Evolutionary conservation across 352 stramenopile genomes (phyloP).

Genomic region (Phytopythium mirpurense): DNA sequence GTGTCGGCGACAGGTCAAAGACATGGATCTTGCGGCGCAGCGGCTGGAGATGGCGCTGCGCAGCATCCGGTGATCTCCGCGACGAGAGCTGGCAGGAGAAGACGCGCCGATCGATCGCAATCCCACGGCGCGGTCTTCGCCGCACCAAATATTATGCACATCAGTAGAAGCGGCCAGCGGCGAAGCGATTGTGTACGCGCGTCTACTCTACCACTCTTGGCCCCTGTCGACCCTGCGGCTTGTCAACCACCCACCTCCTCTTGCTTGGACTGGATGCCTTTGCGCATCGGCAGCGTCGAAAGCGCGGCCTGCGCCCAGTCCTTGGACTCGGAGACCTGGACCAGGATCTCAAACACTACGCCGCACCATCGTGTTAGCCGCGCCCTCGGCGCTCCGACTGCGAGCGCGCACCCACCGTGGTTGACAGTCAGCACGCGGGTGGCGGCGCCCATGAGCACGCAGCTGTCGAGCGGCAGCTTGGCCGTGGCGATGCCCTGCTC

Average conservation of each 20-base stretch:
- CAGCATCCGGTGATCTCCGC: slow-evolving; percentile 44
- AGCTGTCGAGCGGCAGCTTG: slow-evolving; percentile 88
- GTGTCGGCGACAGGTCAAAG: slow-evolving; percentile 47
- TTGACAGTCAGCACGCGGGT: slow-evolving; percentile 88
- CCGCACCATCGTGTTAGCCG: background rate
- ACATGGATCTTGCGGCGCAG: slow-evolving; percentile 73
- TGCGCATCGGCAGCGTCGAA: slow-evolving; percentile 58
- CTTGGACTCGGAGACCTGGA: slow-evolving; percentile 56
- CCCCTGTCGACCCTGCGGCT: too few relatives aligned
- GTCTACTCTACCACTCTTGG: too few relatives aligned
- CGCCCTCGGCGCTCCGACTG: background rate
- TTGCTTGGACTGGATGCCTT: slow-evolving; percentile 55
- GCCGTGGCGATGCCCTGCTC: slow-evolving; percentile 88
- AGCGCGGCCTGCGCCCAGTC: slow-evolving; percentile 77
- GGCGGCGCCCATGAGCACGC: slow-evolving; percentile 60
- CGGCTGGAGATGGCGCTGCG: slow-evolving; percentile 71
- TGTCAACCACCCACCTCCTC: slow-evolving; percentile 15
- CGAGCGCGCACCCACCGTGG: slow-evolving; percentile 67
- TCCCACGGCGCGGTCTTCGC: too few relatives aligned
- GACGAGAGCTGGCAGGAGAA: background rate
- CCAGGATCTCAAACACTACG: slow-evolving; percentile 78
- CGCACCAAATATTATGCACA: too few relatives aligned
- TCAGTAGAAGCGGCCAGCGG: too few relatives aligned
- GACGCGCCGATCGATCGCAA: too few relatives aligned
- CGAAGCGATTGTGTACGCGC: too few relatives aligned